Evolutionary conservation across 306 rosid genomes (phyloP), one percentile per base, ranked within the genome.

Genomic region (Rosa rugosa): DNA sequence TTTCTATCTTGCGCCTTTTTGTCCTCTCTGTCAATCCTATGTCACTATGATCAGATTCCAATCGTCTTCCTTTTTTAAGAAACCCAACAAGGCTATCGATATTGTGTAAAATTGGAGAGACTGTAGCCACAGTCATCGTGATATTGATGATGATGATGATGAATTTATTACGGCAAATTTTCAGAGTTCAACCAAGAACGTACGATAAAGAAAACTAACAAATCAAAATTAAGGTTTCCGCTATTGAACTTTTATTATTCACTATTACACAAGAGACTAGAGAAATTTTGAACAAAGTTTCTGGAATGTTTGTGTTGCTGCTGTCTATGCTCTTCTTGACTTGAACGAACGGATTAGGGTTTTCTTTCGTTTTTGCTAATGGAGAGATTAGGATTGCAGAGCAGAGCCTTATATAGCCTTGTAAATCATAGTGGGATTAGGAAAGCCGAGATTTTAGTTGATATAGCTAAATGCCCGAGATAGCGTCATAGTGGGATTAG

Each of bases 1-100:
- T 20, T 16, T 64, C 36, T 54, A 3, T 54, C 71, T 66, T 77
- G 9, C 40, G 50, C 51, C 80, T 66, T 67, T 66, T 77, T 38
- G 60, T 50, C 57, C 51, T 65, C 50, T 57, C 36, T 57, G 0
- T 57, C 5, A 50, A 46, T 14, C 7, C 41, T 8, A 10, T 18
- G 38, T 51, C 64, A 18, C 25, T 27, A 11, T 31, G 3, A 14
- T 63, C 38, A 3, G 74, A 75, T 8, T 38, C 18, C 14, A 47
- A 0, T 57, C 16, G 64, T 20, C 60, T 8, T 31, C 23, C 45
- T 71, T n/a, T 20, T 12, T 50, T 57, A 9, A 72, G 47, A 31
- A 49, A 16, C 45, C 46, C 76, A 16, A 57, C 45, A 31, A 50
- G 56, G 63, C 51, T 57, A 34, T 72, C 76, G 16, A 57, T 57